Evolutionary conservation across 192 early-diverging fungal species (phyloP).

Genomic region (Linnemannia exigua): DNA sequence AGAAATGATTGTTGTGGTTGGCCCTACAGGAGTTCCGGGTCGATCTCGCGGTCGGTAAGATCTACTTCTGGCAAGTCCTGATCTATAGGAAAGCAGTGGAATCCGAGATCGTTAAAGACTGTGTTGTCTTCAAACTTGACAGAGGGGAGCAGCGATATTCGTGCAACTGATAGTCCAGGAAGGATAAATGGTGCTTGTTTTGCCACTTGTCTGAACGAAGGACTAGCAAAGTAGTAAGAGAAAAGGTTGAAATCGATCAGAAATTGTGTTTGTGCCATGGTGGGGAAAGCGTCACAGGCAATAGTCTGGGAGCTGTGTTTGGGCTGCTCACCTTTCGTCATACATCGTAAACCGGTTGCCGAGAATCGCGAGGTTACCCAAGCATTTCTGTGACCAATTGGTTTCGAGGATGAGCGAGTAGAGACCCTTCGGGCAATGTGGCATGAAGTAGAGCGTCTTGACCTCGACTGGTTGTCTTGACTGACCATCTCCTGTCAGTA

Average conservation of each 20-base stretch:
- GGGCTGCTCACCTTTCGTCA: constrained; percentile 47
- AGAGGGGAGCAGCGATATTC: constrained; percentile 10
- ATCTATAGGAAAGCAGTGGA: constrained; percentile 33
- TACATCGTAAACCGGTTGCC: constrained; percentile 61
- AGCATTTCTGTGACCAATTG: constrained; percentile 48
- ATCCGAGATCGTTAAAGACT: constrained; percentile 42
- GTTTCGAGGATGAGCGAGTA: constrained; percentile 53
- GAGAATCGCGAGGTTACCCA: constrained; percentile 45
- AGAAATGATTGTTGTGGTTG: background rate
- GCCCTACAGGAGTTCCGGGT: constrained; percentile 34
- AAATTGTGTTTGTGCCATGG: background rate
- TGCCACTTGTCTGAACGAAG: constrained; percentile 34
- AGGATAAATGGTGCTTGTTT: constrained; percentile 50
- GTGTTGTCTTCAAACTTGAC: constrained; percentile 55
- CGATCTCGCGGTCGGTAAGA: constrained; percentile 19
- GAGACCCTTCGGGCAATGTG: constrained; percentile 60
- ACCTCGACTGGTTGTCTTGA: constrained; percentile 22
- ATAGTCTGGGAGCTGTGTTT: too few relatives aligned
- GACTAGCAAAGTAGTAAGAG: constrained; percentile 5
- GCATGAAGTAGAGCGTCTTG: constrained; percentile 58
- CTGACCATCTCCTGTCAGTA: constrained; percentile 24
- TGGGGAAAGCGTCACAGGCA: background rate
- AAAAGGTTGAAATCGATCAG: background rate
- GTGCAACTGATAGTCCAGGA: constrained; percentile 38
- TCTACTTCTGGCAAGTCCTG: constrained; percentile 24